Percentiles rank a stretch among this genome's conserved stretches.
These are phyloP conservation scores for Podospora pseudocomata DNA, from an alignment of 495 filamentous ascomycete genomes.

Conservation along the genomic window DNA sequence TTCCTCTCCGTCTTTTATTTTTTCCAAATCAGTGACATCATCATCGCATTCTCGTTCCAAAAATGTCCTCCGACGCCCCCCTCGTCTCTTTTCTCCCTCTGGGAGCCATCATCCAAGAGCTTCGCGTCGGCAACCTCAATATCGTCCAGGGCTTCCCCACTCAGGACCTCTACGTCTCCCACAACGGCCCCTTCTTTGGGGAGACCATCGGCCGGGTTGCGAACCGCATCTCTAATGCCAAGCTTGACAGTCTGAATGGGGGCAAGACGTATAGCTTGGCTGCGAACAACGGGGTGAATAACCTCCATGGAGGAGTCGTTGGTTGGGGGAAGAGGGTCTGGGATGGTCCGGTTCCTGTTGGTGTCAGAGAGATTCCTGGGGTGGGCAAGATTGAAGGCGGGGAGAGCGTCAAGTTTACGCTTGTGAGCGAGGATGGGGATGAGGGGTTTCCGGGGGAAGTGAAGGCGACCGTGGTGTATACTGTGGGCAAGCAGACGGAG, in stretches of 20 bases:
- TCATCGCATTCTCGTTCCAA: background rate
- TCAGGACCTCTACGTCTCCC: slow-evolving; percentile 63
- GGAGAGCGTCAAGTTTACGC: slow-evolving; percentile 71
- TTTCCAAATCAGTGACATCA: slow-evolving; percentile 15
- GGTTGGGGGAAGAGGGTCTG: slow-evolving; percentile 87
- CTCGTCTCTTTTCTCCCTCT: slow-evolving; percentile 74
- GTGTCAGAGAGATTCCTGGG: slow-evolving; percentile 41
- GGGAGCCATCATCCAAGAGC: slow-evolving; percentile 84
- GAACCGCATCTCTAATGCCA: slow-evolving; percentile 75
- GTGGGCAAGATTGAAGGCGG: slow-evolving; percentile 60
- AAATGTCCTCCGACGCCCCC: slow-evolving; percentile 42
- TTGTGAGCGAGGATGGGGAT: slow-evolving; percentile 70
- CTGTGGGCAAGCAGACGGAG: slow-evolving; percentile 59
- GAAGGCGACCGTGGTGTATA: slow-evolving; percentile 74
- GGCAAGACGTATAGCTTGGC: slow-evolving; percentile 60
- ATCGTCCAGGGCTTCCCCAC: slow-evolving; percentile 83
- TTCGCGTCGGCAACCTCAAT: slow-evolving; percentile 70
- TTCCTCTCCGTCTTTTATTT: background rate
- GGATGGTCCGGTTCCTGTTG: slow-evolving; percentile 66
- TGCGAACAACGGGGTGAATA: slow-evolving; percentile 74
- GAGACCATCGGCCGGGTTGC: slow-evolving; percentile 91
- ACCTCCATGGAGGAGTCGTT: slow-evolving; percentile 71
- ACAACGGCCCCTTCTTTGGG: slow-evolving; percentile 79
- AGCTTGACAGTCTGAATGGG: slow-evolving; percentile 69
- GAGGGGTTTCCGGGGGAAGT: slow-evolving; percentile 86